Evolutionary conservation across 345 rosid species (phyloP), one percentile per base, ranked within the genome.

Genomic region (Hypericum androsaemum): DNA sequence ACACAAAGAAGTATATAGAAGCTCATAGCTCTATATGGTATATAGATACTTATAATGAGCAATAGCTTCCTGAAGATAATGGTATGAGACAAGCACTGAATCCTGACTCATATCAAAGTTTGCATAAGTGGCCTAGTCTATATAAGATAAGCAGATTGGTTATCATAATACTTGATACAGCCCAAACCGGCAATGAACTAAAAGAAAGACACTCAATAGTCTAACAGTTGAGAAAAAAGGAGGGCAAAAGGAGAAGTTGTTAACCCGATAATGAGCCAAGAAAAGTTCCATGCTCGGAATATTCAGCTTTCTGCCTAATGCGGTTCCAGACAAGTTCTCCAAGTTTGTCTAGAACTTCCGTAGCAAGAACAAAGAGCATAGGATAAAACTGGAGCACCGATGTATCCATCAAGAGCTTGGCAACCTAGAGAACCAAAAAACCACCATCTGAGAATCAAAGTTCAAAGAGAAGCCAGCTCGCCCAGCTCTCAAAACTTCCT

Each of bases 291-390:
- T 79, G 72, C 61, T 74, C 87, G 61, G 83, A 64, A 66, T 66
- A 59, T 74, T 86, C 90, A 72, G 90, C 94, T 80, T 77, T 89
- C 65, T 73, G 78, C 71, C 67, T 77, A 66, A 89, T 74, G 57
- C 96, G 88, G 57, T 84, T 74, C 97, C 97, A 86, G 56, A 89
- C 95, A 86, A 89, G 61, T 70, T 82, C 80, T 50, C 97, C 97
- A 52, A 89, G 83, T 80, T 80, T 80, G 71, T 89, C 94, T 65
- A 89, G 61, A 64, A 86, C 67, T 60, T 89, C 96, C 11, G 88
- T 77, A 52, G 76, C 90, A 61, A 82, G 79, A 67, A 84, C 88
- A 65, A 89, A 89, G 56, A 86, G 69, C 28, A 94, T 86, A 61
- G 97, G 97, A 75, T 86, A 89, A 76, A 89, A 89, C 57, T 81